Evolutionary conservation across 2,329 filamentous ascomycete genomes (phyloP).

Genomic region (Harringtonia aguacate): DNA sequence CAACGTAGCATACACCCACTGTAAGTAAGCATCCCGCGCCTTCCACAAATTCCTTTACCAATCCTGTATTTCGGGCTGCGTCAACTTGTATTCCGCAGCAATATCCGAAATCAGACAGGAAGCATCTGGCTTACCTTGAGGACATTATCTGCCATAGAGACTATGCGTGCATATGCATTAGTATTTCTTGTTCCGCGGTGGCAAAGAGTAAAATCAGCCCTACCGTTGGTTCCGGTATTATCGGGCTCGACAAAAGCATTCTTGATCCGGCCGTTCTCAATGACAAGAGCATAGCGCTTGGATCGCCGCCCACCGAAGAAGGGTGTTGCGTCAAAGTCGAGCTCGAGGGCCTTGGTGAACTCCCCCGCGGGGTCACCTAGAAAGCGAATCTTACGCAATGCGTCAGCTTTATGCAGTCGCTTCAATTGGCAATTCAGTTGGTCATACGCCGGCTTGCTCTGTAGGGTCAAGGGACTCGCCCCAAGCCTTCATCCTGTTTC

Average conservation of each 20-base stretch:
- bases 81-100: background rate
- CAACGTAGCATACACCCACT: no score
- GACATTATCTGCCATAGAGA: constrained; percentile 41
- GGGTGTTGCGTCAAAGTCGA: constrained; percentile 67
- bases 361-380: constrained; percentile 68
- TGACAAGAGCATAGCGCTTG: constrained; percentile 78
- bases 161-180: constrained; percentile 16
- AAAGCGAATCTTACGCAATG: constrained; percentile 63
- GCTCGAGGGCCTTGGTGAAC: constrained; percentile 75
- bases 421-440: background rate
- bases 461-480: constrained; percentile 64
- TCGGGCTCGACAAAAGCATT: constrained; percentile 77
- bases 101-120: constrained; percentile 5
- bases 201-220: background rate
- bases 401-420: background rate
- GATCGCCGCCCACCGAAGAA: constrained; percentile 75
- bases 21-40: no score
- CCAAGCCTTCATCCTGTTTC: constrained; percentile 85
- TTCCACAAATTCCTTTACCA: no score
- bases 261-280: constrained; percentile 79
- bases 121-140: constrained; percentile 15
- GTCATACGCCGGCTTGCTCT: constrained; percentile 58
- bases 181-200: background rate
- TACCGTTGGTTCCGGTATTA: constrained; percentile 60
- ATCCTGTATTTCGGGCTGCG: no score